Base-by-base conservation (phyloP, 176 grass and related monocot species). In the Musa schizocarpa region DNA sequence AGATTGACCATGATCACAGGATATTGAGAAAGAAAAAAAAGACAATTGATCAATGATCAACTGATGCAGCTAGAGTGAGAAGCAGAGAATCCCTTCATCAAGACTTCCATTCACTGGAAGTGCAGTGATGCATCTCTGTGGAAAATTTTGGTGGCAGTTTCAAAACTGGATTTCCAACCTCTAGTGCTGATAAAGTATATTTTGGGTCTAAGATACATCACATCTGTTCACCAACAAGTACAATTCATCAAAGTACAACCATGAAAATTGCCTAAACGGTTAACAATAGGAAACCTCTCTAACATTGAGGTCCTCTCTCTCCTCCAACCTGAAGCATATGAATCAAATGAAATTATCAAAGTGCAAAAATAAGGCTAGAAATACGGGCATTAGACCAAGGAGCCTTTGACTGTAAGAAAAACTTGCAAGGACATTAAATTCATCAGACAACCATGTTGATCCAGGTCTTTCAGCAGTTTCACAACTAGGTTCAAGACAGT, bases 251-350 rank as follows among this genome's bases (percentile, higher is more conserved):
- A n/a, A n/a, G 71, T 61, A 12, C 74, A 54, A 17, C 63, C 64
- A 66, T 86, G 84, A 52, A 81, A 86, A 50, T 81, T 86, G 53
- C 78, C 79, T 79, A 86, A 79, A 13, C 79, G 78, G 20, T 76
- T 86, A 62, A 86, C 79, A 23, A 86, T 73, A n/a, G 84, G 65
- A 24, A 72, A 81, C 70, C 79, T 86, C 65, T 86, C 84, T 53
- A 86, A 69, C 73, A 81, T 17, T 24, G 74, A 86, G 50, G 50
- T 59, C 57, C 25, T 77, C 73, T 77, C 25, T 77, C 73, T 77
- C 74, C 50, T 86, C 84, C 74, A 77, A 73, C 68, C 84, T 81
- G 72, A 25, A 24, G 24, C 24, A 24, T 24, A 24, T 16, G 7
- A 10, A 50, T 75, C 69, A 52, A 63, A 69, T 7, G 25, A 53